These are phyloP conservation scores for Piromyces sp. DNA, from an alignment of 192 early-diverging fungal genomes.

Conservation along the genomic window DNA sequence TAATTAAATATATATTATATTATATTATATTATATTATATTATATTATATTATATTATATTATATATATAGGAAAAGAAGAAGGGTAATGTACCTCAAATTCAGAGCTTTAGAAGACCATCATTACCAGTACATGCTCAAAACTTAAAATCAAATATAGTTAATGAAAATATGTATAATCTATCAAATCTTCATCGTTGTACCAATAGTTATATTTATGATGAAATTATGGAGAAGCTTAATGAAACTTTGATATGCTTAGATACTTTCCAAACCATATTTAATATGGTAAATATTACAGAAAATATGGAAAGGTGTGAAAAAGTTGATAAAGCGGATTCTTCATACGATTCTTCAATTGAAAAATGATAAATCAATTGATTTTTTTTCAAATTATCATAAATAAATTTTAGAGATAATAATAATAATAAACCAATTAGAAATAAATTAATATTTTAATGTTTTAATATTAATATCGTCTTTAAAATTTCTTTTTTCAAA, in stretches of 20 bases:
- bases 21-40: too few relatives aligned
- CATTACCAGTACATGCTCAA: background rate
- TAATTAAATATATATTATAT: too few relatives aligned
- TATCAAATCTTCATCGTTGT: background rate
- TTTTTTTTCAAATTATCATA: too few relatives aligned
- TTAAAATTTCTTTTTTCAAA: too few relatives aligned
- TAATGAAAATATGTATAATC: background rate
- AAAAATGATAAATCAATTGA: background rate
- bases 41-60: too few relatives aligned
- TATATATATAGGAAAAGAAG: background rate
- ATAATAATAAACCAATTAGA: too few relatives aligned
- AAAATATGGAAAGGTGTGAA: background rate
- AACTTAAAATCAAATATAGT: background rate
- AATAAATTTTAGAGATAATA: too few relatives aligned
- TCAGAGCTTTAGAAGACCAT: background rate
- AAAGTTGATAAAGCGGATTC: background rate
- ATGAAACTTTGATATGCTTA: background rate
- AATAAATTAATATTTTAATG: too few relatives aligned
- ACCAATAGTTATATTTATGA: background rate
- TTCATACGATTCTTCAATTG: background rate
- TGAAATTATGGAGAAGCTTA: background rate
- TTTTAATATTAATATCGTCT: too few relatives aligned
- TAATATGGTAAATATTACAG: background rate
- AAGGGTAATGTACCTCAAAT: background rate
- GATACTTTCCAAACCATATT: background rate